phyloP scores from a whole-genome alignment of 1,284 basidiomycete species.

The Leccinum fallax region DNA sequence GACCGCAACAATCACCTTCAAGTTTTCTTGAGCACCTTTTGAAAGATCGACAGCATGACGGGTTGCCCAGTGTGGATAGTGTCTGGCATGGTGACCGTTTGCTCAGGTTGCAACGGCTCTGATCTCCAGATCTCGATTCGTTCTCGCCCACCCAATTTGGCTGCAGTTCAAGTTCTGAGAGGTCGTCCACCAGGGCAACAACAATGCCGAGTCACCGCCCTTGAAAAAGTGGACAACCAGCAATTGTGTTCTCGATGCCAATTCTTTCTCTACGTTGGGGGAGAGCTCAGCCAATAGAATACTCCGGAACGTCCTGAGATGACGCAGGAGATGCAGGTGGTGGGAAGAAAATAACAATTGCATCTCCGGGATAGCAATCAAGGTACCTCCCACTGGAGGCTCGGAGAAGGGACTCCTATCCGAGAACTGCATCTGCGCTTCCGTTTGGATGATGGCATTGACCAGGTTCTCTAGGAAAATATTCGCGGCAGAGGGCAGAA shows the following conservation, averaged over 20 bases:
- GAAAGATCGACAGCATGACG: conserved; percentile 78
- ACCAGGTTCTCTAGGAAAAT: conserved; percentile 90
- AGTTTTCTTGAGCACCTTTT: conserved; percentile 70
- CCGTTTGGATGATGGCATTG: conserved; percentile 89
- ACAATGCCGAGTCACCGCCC: conserved; percentile 53
- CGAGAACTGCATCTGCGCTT: conserved; percentile 89
- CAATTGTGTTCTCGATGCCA: conserved; percentile 63
- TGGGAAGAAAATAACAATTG: conserved; percentile 83
- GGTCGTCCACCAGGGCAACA: conserved; percentile 79
- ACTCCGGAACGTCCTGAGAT: conserved; percentile 80
- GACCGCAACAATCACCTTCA: conserved; percentile 73
- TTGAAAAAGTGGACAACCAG: conserved; percentile 66
- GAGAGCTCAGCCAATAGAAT: conserved; percentile 80
- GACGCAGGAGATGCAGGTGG: conserved; percentile 72
- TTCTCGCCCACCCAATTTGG: conserved; percentile 78
- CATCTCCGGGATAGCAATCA: conserved; percentile 86
- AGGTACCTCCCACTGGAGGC: conserved; percentile 86
- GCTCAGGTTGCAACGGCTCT: conserved; percentile 52
- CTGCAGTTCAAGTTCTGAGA: conserved; percentile 56
- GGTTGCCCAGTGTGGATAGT: conserved; percentile 61
- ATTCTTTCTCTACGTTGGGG: conserved; percentile 74
- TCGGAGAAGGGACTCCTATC: conserved; percentile 92
- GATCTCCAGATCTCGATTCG: conserved; percentile 71
- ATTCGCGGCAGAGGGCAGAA: conserved; percentile 91
- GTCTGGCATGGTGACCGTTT: conserved; percentile 50